Evolutionary conservation across 805 yeast genomes (phyloP).

Genomic region (Blastobotrys attinorum): DNA sequence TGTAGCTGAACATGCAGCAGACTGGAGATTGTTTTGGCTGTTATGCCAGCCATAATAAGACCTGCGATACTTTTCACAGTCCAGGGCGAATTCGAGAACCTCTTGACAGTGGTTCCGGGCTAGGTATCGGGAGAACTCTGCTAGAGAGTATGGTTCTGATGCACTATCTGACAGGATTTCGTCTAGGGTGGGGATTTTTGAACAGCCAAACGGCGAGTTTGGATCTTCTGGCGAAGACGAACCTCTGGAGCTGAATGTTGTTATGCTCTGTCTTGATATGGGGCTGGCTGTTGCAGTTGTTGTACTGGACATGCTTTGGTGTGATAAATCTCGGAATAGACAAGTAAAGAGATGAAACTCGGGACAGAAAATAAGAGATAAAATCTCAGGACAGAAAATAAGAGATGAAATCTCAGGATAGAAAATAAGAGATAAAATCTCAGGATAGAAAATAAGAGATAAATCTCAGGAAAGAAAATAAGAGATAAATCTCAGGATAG

Average conservation of each 20-base stretch:
- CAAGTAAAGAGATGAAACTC: too few relatives aligned
- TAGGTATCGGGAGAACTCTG: constrained; percentile 23
- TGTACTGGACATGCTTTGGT: neutral
- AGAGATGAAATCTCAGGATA: too few relatives aligned
- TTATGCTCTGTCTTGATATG: neutral
- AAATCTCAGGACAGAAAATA: too few relatives aligned
- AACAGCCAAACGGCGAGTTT: neutral
- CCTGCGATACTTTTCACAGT: constrained; percentile 20
- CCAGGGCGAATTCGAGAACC: constrained; percentile 26
- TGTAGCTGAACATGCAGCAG: constrained; percentile 1
- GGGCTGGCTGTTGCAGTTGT: neutral
- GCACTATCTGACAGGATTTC: constrained; percentile 22
- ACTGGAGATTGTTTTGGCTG: neutral
- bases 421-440: too few relatives aligned
- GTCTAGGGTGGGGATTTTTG: constrained; percentile 21
- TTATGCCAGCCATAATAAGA: constrained; percentile 1
- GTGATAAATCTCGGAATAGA: too few relatives aligned
- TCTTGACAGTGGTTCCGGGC: constrained; percentile 27
- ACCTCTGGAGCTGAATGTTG: neutral
- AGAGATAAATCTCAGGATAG: too few relatives aligned
- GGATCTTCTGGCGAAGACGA: too few relatives aligned
- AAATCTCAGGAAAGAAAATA: too few relatives aligned
- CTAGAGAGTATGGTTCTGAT: constrained; percentile 22
- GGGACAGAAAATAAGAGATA: too few relatives aligned
- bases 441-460: too few relatives aligned